Evolutionary conservation across 2,329 filamentous ascomycete genomes (phyloP).

Genomic region (Calonectria pauciramosa): DNA sequence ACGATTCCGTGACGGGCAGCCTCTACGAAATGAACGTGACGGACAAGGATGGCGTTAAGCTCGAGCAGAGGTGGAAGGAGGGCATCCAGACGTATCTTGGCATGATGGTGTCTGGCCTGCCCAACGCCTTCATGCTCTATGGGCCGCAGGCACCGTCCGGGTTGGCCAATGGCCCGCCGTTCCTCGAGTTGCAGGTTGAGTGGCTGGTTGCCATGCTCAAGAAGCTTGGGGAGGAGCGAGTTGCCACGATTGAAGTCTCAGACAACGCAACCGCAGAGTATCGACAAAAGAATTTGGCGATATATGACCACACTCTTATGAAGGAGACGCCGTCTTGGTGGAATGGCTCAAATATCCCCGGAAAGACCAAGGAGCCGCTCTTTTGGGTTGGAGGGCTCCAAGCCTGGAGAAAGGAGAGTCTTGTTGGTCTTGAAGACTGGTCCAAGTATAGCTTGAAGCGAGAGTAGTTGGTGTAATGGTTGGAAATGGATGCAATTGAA

Average conservation of each 20-base stretch:
- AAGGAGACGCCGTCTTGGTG: constrained; percentile 4
- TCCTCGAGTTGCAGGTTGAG: neutral
- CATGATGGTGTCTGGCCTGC: constrained; percentile 38
- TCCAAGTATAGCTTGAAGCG: neutral
- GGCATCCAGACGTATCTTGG: constrained; percentile 39
- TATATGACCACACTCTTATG: neutral
- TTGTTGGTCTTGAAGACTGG: neutral
- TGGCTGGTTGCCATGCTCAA: neutral
- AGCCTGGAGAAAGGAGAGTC: neutral
- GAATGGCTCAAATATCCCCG: neutral
- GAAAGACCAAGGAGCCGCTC: neutral
- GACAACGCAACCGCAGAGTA: neutral
- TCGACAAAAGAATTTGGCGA: neutral
- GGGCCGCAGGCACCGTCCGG: constrained; percentile 32
- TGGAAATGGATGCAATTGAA: neutral
- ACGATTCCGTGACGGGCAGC: constrained; percentile 40
- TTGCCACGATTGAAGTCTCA: neutral
- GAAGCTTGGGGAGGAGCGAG: neutral
- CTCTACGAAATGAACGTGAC: constrained; percentile 39
- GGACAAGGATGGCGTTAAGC: constrained; percentile 26
- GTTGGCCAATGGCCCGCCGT: neutral
- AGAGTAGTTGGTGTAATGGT: neutral
- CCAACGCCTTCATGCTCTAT: constrained; percentile 43
- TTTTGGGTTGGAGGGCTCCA: neutral
- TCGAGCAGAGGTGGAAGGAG: constrained; percentile 31